Evolutionary conservation across 139 green algal species (phyloP), one percentile per base, ranked within the genome.

Genomic region (Chlorella sp.): DNA sequence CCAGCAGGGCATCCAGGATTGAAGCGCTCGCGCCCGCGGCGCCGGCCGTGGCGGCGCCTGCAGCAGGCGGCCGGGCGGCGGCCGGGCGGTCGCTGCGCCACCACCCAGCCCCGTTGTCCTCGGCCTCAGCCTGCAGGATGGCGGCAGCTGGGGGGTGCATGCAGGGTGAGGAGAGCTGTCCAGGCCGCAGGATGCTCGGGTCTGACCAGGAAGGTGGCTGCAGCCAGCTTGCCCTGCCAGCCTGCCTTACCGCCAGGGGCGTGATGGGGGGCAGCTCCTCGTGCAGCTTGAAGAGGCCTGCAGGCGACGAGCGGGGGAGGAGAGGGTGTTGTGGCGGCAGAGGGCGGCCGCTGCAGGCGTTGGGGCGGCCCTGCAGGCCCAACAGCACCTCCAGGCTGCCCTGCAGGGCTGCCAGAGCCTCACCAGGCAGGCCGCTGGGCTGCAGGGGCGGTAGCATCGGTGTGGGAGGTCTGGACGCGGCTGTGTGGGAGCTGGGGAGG

Each of bases 251-350:
- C 69, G 69, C 69, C 69, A 76, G 21, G 25, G 69, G 69, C 69
- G 69, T 78, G 70, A 78, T 78, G 39, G 70, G 70, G 1, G 70
- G 70, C 39, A 78, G 44, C 70, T 78, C 70, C 70, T 75, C 36
- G 36, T 78, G 70, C 12, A 60, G 26, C 70, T 38, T 44, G 25
- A 28, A 60, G 12, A 44, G 39, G 28, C 39, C 70, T 78, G 70
- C 70, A 55, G 65, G 63, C 60, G 13, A 32, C 1, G 17, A 38
- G 28, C 26, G 28, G 26, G 63, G 63, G 2, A 6, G 4, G 63
- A 6, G 63, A 69, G 23, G 60, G 60, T 12, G 28, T 20, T 21
- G 68, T 51, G 30, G 34, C 34, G 70, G 70, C 30, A 1, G 23
- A 38, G 26, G 15, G 38, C 38, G 34, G 36, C 12, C 20, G 70